Base-by-base conservation (phyloP, 2,329 filamentous ascomycete species). In the Diaporthe citri region DNA sequence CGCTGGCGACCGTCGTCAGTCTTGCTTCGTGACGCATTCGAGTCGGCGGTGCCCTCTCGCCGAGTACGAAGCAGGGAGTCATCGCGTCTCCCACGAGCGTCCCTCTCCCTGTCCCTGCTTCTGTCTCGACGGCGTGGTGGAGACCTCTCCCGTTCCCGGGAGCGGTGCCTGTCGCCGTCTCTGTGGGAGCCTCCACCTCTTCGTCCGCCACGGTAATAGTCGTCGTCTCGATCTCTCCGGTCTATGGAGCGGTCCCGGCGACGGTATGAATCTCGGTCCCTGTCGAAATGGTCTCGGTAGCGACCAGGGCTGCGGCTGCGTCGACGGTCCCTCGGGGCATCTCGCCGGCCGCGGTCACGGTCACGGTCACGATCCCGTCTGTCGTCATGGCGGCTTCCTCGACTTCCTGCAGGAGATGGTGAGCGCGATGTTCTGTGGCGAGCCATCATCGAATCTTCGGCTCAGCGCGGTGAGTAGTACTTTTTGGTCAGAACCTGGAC, bases 401-500 rank as follows among this genome's bases (percentile, higher is more conserved):
- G 92, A 89, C 93, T 95, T 91, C 93, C 94, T 95, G 93, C 92
- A 93, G 93, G 93, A 92, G 93, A 95, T 94, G 94, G 94, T 96
- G 94, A 96, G 94, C 94, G 90, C 87, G 90, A 90, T 88, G 90
- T 89, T 89, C 88, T 90, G 86, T 87, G 89, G 86, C 89, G 90
- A 90, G 89, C 89, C 90, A 91, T 91, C 76, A 78, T 80, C 79
- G 78, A 76, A 78, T 75, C 78, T 78, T 76, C 78, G 80, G 80
- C 80, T 81, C 80, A 80, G 80, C 79, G 77, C 80, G 80, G 79
- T 81, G 78, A 80, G 77, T 80, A 78, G 80, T 82, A 82, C 80
- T 81, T 79, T 80, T 76, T 71, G 74, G 66, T 72, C 72, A 74
- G 66, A 67, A 60, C 72, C 72, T 74, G 72, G 59, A 74, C 74